These are phyloP conservation scores for Tympanopsis confertula DNA, from an alignment of 2,329 filamentous ascomycete species.

Conservation along the genomic window DNA sequence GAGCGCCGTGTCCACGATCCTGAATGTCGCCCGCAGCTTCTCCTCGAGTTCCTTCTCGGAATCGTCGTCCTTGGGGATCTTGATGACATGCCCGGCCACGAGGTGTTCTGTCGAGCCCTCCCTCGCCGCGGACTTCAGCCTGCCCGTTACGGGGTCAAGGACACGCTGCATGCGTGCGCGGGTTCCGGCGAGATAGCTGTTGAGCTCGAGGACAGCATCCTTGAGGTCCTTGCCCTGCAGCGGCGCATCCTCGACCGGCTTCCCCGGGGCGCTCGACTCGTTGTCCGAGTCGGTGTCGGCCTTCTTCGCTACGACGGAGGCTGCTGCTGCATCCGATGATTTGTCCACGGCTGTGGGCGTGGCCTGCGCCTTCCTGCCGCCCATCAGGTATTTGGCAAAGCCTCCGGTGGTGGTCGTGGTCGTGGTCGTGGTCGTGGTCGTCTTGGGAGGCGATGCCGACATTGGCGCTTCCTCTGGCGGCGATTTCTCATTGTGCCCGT, in stretches of 20 bases:
- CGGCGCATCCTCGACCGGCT: slow-evolving; percentile 32
- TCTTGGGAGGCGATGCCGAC: slow-evolving; percentile 23
- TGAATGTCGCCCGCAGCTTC: slow-evolving; percentile 65
- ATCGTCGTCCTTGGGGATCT: slow-evolving; percentile 30
- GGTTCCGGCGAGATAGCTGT: slow-evolving; percentile 79
- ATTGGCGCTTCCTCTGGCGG: slow-evolving; percentile 8
- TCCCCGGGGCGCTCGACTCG: slow-evolving; percentile 28
- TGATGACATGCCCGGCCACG: slow-evolving; percentile 23
- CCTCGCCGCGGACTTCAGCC: slow-evolving; percentile 37
- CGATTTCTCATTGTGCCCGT: slow-evolving; percentile 4
- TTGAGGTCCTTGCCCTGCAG: slow-evolving; percentile 75
- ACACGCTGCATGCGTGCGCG: slow-evolving; percentile 53
- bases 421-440: background rate
- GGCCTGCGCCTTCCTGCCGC: slow-evolving; percentile 26
- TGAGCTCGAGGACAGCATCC: slow-evolving; percentile 70
- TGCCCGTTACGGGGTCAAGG: slow-evolving; percentile 50
- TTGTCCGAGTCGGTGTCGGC: slow-evolving; percentile 32
- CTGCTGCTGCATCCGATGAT: slow-evolving; percentile 32
- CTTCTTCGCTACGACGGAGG: slow-evolving; percentile 48
- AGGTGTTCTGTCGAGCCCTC: slow-evolving; percentile 28
- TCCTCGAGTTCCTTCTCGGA: slow-evolving; percentile 53
- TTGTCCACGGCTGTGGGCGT: background rate
- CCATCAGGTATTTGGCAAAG: slow-evolving; percentile 43
- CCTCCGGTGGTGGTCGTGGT: slow-evolving; percentile 16
- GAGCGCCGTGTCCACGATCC: slow-evolving; percentile 81